These are phyloP conservation scores for Ogataea degrootiae DNA, from an alignment of 805 yeast genomes.

Conservation along the genomic window DNA sequence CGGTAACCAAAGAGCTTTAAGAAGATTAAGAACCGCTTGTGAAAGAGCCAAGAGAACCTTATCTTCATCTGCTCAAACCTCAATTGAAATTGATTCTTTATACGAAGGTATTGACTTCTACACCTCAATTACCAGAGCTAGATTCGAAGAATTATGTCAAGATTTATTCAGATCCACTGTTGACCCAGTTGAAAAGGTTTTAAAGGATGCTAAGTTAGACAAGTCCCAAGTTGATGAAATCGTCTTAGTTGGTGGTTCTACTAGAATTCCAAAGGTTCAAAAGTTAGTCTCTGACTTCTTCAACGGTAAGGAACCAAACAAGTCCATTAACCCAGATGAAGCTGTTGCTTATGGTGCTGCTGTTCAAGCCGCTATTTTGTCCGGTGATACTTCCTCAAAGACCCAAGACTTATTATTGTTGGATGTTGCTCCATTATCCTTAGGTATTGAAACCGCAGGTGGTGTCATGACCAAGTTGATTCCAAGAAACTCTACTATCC, in stretches of 20 bases:
- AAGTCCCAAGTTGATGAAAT: slow-evolving; percentile 88
- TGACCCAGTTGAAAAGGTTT: slow-evolving; percentile 93
- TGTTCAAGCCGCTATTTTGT: slow-evolving; percentile 93
- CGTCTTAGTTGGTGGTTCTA: slow-evolving; percentile 96
- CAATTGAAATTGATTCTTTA: slow-evolving; percentile 91
- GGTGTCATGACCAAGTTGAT: slow-evolving; percentile 93
- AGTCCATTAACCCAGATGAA: slow-evolving; percentile 96
- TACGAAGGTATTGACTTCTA: slow-evolving; percentile 96
- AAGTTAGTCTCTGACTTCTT: slow-evolving; percentile 93
- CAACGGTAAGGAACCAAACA: slow-evolving; percentile 96
- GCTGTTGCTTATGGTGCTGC: slow-evolving; percentile 99
- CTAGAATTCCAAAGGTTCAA: slow-evolving; percentile 97
- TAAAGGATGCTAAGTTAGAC: slow-evolving; percentile 85
- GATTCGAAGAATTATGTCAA: slow-evolving; percentile 95
- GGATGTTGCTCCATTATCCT: slow-evolving; percentile 88
- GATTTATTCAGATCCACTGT: slow-evolving; percentile 90
- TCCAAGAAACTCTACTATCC: slow-evolving; percentile 92
- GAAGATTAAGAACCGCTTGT: too few relatives aligned
- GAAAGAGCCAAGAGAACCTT: too few relatives aligned
- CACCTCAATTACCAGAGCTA: slow-evolving; percentile 94
- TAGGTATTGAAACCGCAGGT: slow-evolving; percentile 97
- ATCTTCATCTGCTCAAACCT: slow-evolving; percentile 83
- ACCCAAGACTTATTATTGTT: slow-evolving; percentile 90
- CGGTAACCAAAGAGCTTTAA: slow-evolving; percentile 53
- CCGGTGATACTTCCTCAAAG: slow-evolving; percentile 92